Conservation (phyloP, 805 yeast genomes). For the Kregervanrija delftensis region DNA sequence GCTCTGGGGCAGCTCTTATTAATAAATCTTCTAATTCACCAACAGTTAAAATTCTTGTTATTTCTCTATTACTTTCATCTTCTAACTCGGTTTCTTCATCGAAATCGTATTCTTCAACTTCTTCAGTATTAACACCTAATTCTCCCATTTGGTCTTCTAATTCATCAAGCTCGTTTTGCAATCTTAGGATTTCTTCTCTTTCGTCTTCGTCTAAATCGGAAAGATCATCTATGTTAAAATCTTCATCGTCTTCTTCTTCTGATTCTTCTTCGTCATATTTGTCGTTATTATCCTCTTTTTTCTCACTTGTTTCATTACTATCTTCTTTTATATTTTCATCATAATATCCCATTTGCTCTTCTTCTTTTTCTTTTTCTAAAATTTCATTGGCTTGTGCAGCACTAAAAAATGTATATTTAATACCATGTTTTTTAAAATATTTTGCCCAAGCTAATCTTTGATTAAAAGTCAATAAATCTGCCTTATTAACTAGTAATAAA, state of each 20-base stretch:
- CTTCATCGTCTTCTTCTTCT: constrained; percentile 10
- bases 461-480: constrained; percentile 71
- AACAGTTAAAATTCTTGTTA: constrained; percentile 67
- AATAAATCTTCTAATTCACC: constrained; percentile 82
- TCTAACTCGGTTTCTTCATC: constrained; percentile 18
- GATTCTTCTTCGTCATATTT: constrained; percentile 6
- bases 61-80: constrained; percentile 32
- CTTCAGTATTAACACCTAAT: constrained; percentile 17
- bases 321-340: constrained; percentile 4
- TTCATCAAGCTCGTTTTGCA: constrained; percentile 13
- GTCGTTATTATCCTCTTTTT: neutral
- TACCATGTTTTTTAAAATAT: constrained; percentile 61
- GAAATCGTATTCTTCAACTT: constrained; percentile 17
- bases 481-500: constrained; percentile 82
- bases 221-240: constrained; percentile 12
- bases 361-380: constrained; percentile 55
- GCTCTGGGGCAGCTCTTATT: constrained; percentile 69
- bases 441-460: constrained; percentile 87
- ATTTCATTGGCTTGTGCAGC: constrained; percentile 79
- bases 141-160: constrained; percentile 11
- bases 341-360: constrained; percentile 20
- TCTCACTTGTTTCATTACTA: neutral
- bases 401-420: constrained; percentile 85
- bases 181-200: constrained; percentile 11
- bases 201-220: constrained; percentile 19